phyloP scores from a whole-genome alignment of 352 stramenopile genomes.

The Pythium angustatum region DNA sequence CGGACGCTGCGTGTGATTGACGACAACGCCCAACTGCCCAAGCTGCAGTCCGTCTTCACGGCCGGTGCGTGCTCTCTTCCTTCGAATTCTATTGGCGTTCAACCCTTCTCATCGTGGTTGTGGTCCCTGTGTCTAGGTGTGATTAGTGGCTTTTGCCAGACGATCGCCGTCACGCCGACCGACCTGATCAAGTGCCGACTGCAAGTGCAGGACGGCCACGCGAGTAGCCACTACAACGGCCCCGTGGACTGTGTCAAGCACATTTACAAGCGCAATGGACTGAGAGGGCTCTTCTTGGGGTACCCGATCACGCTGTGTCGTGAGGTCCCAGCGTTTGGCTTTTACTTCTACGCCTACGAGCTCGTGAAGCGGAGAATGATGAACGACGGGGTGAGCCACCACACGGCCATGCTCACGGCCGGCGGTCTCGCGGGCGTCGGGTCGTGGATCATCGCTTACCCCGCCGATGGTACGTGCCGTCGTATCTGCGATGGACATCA shows the following conservation, averaged over 20 bases:
- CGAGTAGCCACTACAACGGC: conserved; percentile 56
- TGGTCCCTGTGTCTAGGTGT: no score
- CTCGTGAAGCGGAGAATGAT: conserved; percentile 75
- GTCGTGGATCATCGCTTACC: conserved; percentile 83
- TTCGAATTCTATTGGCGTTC: not conserved
- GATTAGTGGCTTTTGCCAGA: conserved; percentile 79
- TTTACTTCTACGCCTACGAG: conserved; percentile 88
- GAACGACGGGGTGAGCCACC: conserved; percentile 45
- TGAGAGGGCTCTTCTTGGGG: conserved; percentile 69
- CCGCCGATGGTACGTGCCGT: conserved; percentile 60
- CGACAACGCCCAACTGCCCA: conserved; percentile 46
- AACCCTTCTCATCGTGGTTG: no score
- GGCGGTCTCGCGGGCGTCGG: conserved; percentile 73
- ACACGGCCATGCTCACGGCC: conserved; percentile 81
- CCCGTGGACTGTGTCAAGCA: conserved; percentile 77
- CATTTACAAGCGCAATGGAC: conserved; percentile 60
- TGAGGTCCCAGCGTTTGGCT: conserved; percentile 79
- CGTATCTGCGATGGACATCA: not conserved
- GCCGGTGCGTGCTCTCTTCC: conserved; percentile 33
- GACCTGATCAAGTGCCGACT: conserved; percentile 86
- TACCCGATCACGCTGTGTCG: conserved; percentile 75
- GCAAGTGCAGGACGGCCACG: conserved; percentile 75
- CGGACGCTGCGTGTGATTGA: conserved; percentile 66
- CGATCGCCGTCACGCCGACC: conserved; percentile 65
- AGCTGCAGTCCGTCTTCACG: conserved; percentile 68